Evolutionary conservation across 2,329 filamentous ascomycete genomes (phyloP), one percentile per base, ranked within the genome.

Genomic region (Clarireedia sp.): DNA sequence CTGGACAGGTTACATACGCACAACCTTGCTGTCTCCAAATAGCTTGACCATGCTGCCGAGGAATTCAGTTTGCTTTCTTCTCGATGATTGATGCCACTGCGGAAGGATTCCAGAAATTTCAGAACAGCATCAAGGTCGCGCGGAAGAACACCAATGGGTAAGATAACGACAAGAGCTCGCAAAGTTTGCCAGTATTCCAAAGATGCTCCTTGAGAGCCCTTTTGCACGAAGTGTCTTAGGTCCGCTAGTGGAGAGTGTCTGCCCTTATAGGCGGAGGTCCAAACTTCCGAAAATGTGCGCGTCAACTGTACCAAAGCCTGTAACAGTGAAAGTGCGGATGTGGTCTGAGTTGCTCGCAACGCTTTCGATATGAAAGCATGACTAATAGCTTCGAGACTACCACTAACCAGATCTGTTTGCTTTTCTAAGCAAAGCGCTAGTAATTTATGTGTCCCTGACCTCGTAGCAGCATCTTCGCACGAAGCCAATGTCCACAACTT

Each of bases 201-300:
- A 0, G 82, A 75, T 3, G 87, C 86, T n/a, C 83, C 81, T 65
- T 96, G 89, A 0, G 92, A 95, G 2, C 94, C 92, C 64, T 85
- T 88, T 59, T 87, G 84, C 6, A 97, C 74, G 62, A 95, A 94
- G 8, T 82, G 75, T 49, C 81, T 79, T 3, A 99, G 70, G 21
- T 85, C 73, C 3, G 74, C 73, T 1, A 80, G 62, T 0, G 80
- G 75, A 1, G 78, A 71, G 55, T 78, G 81, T 60, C 82, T 80
- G n/a, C 73, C 73, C 14, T 69, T 73, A 3, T 80, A 58, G 71
- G 77, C 57, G 70, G 79, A 75, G 1, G 83, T 85, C 94, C 94
- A 99, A 9, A 91, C 75, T 16, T 82, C 77, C 1, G 89, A 84
- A 48, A 84, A 78, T 12, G 69, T 68, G 29, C 74, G 72, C 0